Evolutionary conservation across 1,284 basidiomycete genomes (phyloP).

Genomic region (Grifola frondosa): DNA sequence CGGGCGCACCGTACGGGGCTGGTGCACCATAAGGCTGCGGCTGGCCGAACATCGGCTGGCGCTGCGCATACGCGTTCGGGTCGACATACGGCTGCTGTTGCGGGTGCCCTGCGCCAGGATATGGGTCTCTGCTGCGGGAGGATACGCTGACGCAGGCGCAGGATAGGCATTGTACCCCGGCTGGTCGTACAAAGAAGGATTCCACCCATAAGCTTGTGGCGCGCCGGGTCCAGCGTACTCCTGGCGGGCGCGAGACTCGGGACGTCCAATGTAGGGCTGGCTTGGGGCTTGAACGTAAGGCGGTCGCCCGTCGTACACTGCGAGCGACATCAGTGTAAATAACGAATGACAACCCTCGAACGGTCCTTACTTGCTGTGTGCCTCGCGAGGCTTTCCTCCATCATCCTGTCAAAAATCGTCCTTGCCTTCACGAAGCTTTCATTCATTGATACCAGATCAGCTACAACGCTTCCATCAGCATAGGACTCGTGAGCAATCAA

Average conservation of each 20-base stretch:
- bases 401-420: slow-evolving; percentile 85
- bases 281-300: slow-evolving; percentile 24
- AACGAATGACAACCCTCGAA: slow-evolving; percentile 1
- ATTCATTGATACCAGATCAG: slow-evolving; percentile 87
- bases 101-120: slow-evolving; percentile 11
- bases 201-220: slow-evolving; percentile 42
- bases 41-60: slow-evolving; percentile 23
- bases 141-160: slow-evolving; percentile 34
- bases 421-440: slow-evolving; percentile 84
- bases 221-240: slow-evolving; percentile 23
- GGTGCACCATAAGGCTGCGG: slow-evolving; percentile 20
- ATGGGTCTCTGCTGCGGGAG: slow-evolving; percentile 25
- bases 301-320: slow-evolving; percentile 33
- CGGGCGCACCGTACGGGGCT: slow-evolving; percentile 16
- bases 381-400: slow-evolving; percentile 83
- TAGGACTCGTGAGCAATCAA: background rate
- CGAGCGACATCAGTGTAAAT: slow-evolving; percentile 6
- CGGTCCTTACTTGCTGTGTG: slow-evolving; percentile 58
- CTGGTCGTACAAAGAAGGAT: slow-evolving; percentile 45
- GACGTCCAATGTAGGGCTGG: slow-evolving; percentile 26
- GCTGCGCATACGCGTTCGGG: slow-evolving; percentile 38
- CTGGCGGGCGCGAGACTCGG: slow-evolving; percentile 29
- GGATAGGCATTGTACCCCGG: slow-evolving; percentile 44
- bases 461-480: slow-evolving; percentile 37
- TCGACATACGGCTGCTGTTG: slow-evolving; percentile 30